A percentile compares a stretch with the other conserved stretches of the same genome.
phyloP scores from a whole-genome alignment of 768 basidiomycete genomes.

The Porphyrellus cyaneotinctus region DNA sequence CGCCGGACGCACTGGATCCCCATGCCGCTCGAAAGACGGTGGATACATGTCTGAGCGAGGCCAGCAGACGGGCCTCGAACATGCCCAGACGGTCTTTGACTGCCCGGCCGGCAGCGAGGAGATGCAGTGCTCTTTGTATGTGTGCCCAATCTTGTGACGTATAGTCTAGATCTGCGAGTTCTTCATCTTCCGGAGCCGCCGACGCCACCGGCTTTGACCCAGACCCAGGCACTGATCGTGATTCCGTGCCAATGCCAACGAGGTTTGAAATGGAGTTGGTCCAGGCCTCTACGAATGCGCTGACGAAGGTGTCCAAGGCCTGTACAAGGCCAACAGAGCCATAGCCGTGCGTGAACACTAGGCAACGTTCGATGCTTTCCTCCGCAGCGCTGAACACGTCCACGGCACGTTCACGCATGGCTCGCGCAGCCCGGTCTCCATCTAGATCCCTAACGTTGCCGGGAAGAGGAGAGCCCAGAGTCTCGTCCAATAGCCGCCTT shows the following conservation, averaged over 20 bases:
- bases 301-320: conserved; percentile 68
- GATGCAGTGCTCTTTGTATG: conserved; percentile 78
- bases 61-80: conserved; percentile 70
- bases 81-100: conserved; percentile 60
- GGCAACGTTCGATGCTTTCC: conserved; percentile 71
- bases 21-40: conserved; percentile 54
- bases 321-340: conserved; percentile 70
- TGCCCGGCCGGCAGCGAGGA: conserved; percentile 75
- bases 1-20: conserved; percentile 45
- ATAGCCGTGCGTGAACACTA: conserved; percentile 86
- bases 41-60: conserved; percentile 55
- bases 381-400: conserved; percentile 77
- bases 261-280: conserved; percentile 45
- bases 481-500: conserved; percentile 58
- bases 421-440: conserved; percentile 48
- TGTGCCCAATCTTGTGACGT: conserved; percentile 83
- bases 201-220: conserved; percentile 27
- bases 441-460: conserved; percentile 19
- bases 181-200: conserved; percentile 39
- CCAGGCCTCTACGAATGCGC: conserved; percentile 65
- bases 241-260: conserved; percentile 26
- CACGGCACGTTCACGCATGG: conserved; percentile 69
- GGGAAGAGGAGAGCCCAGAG: conserved; percentile 47
- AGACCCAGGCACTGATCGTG: conserved; percentile 31
- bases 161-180: conserved; percentile 81